Base-by-base conservation (phyloP, 208 protist species). In the Leishmania tropica region DNA sequence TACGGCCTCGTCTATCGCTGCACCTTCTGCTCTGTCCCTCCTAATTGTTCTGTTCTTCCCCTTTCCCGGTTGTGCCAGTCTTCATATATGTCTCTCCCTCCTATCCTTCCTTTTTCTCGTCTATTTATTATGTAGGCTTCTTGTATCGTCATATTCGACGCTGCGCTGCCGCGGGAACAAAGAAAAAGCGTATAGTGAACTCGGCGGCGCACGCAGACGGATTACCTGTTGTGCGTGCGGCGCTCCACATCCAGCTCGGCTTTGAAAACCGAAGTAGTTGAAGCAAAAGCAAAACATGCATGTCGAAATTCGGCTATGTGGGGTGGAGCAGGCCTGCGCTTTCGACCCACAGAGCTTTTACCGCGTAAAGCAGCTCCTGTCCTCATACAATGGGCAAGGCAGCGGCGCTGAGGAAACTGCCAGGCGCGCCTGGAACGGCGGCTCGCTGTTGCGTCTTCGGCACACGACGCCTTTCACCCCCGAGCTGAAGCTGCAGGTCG, bases 281-380 rank as follows among this genome's bases (percentile, higher is more conserved):
- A 58, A 42, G 7, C 13, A 10, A 45, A 45, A 15, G 8, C 5
- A 6, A 28, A 68, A 51, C n/a, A 97, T 97, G 94, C 94, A 97
- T 87, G 88, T 93, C 1, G 94, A 97, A 78, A 88, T 97, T 67
- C 86, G 92, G 24, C 78, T 95, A 56, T 90, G 87, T 48, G 78
- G 91, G 48, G 78, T 95, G 72, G 86, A 88, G 19, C 75, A 89
- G 35, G 84, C 83, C 35, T 95, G 89, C 67, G 68, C 86, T 24
- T 94, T 97, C 76, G 90, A 96, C 62, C 77, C 89, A 17, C 87
- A 96, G 72, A 94, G 92, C 76, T 97, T 96, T 78, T 91, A 94
- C 70, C 91, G 92, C 24, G 87, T 97, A 64, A 93, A 95, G 85
- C 89, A 97, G 75, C 75, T 95, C 31, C 76, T 90, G 15, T 74